Evolutionary conservation across 2,329 filamentous ascomycete species (phyloP).

Genomic region (Amylocarpus encephaloides): DNA sequence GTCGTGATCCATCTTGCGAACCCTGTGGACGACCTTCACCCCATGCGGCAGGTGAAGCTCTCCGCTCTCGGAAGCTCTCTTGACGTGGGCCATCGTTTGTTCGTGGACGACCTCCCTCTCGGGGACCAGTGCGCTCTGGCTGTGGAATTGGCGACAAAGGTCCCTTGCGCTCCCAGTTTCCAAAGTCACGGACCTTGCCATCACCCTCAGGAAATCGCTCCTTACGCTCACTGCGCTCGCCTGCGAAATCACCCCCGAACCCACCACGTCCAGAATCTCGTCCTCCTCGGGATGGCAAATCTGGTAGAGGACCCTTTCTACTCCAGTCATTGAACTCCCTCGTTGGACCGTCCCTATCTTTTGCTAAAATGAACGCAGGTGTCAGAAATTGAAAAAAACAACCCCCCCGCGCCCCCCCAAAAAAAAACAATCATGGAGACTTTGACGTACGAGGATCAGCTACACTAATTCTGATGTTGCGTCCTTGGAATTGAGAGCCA

Average conservation of each 20-base stretch:
- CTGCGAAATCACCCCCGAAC: conserved; percentile 44
- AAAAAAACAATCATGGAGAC: conserved; percentile 28
- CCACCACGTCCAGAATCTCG: conserved; percentile 47
- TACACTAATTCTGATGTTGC: conserved; percentile 87
- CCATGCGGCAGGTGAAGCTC: conserved; percentile 67
- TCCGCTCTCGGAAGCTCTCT: conserved; percentile 54
- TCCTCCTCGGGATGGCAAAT: conserved; percentile 54
- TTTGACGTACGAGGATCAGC: conserved; percentile 85
- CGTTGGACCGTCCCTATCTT: conserved; percentile 61
- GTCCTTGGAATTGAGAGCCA: conserved; percentile 76
- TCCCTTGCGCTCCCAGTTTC: conserved; percentile 92
- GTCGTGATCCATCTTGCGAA: conserved; percentile 70
- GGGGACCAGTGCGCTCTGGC: conserved; percentile 43
- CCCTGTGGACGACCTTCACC: conserved; percentile 54
- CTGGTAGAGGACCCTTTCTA: conserved; percentile 81
- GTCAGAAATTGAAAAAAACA: conserved; percentile 20
- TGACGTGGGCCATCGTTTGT: conserved; percentile 55
- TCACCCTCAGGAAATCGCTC: conserved; percentile 63
- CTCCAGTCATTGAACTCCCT: conserved; percentile 88
- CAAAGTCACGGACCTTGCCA: conserved; percentile 72
- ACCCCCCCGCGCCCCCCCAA: too few relatives aligned
- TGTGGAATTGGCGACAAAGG: conserved; percentile 69
- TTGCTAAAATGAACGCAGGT: conserved; percentile 50
- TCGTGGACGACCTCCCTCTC: conserved; percentile 52
- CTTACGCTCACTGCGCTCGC: conserved; percentile 63